phyloP scores from a whole-genome alignment of 2,329 filamentous ascomycete genomes.

The Plenodomus tracheiphilus region DNA sequence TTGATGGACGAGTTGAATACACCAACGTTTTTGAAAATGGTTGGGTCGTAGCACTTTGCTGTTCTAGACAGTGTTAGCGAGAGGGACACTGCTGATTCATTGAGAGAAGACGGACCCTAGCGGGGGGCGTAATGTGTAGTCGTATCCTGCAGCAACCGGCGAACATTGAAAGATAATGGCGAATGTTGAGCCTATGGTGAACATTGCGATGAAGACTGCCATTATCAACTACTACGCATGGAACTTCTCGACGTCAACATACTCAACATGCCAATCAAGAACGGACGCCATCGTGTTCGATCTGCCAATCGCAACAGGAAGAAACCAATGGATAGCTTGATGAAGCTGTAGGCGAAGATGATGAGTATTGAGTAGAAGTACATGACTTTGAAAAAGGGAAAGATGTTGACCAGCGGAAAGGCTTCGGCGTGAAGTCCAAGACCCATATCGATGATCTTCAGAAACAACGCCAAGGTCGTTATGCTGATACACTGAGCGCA shows the following conservation, averaged over 20 bases:
- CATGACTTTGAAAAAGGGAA: slow-evolving; percentile 44
- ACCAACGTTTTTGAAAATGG: slow-evolving; percentile 52
- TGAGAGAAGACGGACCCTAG: slow-evolving; percentile 10
- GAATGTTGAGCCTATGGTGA: slow-evolving; percentile 27
- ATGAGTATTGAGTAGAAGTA: slow-evolving; percentile 53
- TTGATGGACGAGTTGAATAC: slow-evolving; percentile 51
- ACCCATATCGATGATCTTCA: slow-evolving; percentile 41
- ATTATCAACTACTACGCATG: not conserved
- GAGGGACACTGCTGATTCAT: no score
- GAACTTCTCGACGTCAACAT: slow-evolving; percentile 11
- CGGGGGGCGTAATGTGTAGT: slow-evolving; percentile 31
- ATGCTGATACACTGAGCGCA: slow-evolving; percentile 13
- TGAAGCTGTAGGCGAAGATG: slow-evolving; percentile 49
- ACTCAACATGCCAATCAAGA: slow-evolving; percentile 50
- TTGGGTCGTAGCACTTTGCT: slow-evolving; percentile 32
- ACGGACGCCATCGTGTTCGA: slow-evolving; percentile 36
- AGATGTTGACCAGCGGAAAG: slow-evolving; percentile 30
- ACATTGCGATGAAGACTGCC: slow-evolving; percentile 24
- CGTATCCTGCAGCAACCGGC: slow-evolving; percentile 52
- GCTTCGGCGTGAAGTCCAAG: slow-evolving; percentile 52
- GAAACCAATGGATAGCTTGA: slow-evolving; percentile 55
- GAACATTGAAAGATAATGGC: slow-evolving; percentile 34
- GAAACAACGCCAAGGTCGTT: slow-evolving; percentile 20
- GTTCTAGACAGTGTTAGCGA: slow-evolving; percentile 7
- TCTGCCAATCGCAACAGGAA: slow-evolving; percentile 52